Conservation (phyloP, 2,329 filamentous ascomycete species). For the Curvularia hawaiiensis region DNA sequence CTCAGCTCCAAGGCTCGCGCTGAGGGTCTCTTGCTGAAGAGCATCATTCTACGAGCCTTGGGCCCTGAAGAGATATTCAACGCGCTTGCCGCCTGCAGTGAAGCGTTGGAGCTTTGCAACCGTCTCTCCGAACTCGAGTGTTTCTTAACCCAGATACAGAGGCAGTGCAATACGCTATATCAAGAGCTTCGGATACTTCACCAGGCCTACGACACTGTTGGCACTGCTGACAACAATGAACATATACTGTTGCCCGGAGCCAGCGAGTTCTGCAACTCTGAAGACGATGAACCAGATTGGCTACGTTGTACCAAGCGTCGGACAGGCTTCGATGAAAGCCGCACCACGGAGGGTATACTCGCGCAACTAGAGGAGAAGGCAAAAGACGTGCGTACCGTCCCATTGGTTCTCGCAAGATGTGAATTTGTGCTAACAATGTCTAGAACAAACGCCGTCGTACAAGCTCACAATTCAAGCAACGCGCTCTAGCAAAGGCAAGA, state of each 20-base stretch:
- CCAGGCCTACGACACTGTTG: slow-evolving; percentile 31
- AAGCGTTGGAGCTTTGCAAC: slow-evolving; percentile 38
- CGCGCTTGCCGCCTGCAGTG: slow-evolving; percentile 40
- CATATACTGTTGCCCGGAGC: slow-evolving; percentile 13
- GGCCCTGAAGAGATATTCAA: slow-evolving; percentile 34
- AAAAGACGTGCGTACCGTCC: slow-evolving; percentile 13
- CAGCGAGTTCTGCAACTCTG: slow-evolving; percentile 21
- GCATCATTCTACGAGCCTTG: slow-evolving; percentile 28
- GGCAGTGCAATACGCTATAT: slow-evolving; percentile 32
- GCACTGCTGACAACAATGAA: slow-evolving; percentile 12
- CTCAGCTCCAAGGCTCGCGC: slow-evolving; percentile 32
- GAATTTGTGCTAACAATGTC: slow-evolving; percentile 1
- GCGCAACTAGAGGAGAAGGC: slow-evolving; percentile 22
- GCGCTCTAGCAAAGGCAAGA: slow-evolving; percentile 29
- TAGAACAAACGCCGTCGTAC: slow-evolving; percentile 32
- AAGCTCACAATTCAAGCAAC: slow-evolving; percentile 30
- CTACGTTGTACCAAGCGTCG: slow-evolving; percentile 22
- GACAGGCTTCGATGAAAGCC: slow-evolving; percentile 38
- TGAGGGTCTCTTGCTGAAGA: slow-evolving; percentile 40
- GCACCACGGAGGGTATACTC: slow-evolving; percentile 26
- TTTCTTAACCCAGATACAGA: slow-evolving; percentile 33
- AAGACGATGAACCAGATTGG: slow-evolving; percentile 28
- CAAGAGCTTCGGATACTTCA: slow-evolving; percentile 31
- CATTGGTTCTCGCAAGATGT: too few relatives aligned
- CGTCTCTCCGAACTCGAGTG: slow-evolving; percentile 26